These are phyloP conservation scores for Grigorovia yakushimaensis DNA, from an alignment of 805 yeast genomes.

Conservation along the genomic window DNA sequence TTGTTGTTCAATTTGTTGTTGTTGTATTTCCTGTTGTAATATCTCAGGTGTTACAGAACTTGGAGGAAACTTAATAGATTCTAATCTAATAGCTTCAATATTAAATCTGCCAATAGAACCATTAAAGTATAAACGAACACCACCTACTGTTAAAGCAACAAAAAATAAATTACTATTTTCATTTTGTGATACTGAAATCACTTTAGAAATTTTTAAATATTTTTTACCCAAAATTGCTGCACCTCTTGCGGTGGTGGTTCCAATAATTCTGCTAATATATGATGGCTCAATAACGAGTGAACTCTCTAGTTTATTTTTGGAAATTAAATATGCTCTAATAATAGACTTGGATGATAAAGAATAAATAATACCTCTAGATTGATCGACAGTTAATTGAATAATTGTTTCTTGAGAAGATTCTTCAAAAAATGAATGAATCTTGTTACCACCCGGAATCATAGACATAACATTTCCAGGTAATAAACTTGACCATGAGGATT, in stretches of 20 bases:
- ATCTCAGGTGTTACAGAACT: slow-evolving; percentile 27
- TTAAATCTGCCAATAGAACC: slow-evolving; percentile 30
- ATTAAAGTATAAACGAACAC: slow-evolving; percentile 61
- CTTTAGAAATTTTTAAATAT: slow-evolving; percentile 47
- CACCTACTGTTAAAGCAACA: slow-evolving; percentile 71
- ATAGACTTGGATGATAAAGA: slow-evolving; percentile 73
- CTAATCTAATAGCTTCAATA: slow-evolving; percentile 34
- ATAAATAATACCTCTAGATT: slow-evolving; percentile 66
- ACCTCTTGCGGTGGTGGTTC: slow-evolving; percentile 37
- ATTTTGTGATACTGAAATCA: slow-evolving; percentile 31
- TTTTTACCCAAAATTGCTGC: slow-evolving; percentile 49
- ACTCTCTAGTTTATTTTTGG: slow-evolving; percentile 34
- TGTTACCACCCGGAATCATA: slow-evolving; percentile 30
- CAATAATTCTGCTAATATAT: slow-evolving; percentile 31
- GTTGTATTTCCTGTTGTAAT: slow-evolving; percentile 27
- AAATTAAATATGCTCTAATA: slow-evolving; percentile 63
- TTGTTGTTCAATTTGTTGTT: slow-evolving; percentile 32
- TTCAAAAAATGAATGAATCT: slow-evolving; percentile 29
- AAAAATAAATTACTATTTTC: slow-evolving; percentile 65
- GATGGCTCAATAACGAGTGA: slow-evolving; percentile 31
- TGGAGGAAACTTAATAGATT: slow-evolving; percentile 60
- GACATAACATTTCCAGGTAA: slow-evolving; percentile 35
- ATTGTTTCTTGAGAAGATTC: slow-evolving; percentile 45
- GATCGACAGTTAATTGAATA: slow-evolving; percentile 61
- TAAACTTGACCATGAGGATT: slow-evolving; percentile 45